Conservation (phyloP, 805 yeast species). For the Ogataea saltuana region DNA sequence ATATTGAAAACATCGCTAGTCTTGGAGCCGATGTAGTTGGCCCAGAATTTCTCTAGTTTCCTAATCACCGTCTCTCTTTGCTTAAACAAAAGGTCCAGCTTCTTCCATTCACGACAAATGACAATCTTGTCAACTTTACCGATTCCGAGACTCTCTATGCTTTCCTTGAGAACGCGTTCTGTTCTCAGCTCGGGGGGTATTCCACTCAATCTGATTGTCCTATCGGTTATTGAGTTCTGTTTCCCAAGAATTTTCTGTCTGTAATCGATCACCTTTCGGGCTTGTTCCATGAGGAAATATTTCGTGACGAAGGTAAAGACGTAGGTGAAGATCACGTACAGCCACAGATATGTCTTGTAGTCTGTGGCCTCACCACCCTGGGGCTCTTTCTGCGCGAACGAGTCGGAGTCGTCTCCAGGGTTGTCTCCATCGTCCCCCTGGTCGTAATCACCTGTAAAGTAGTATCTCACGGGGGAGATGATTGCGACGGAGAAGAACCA, state of each 20-base stretch:
- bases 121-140: conserved; percentile 78
- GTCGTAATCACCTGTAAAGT: conserved; percentile 79
- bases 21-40: conserved; percentile 56
- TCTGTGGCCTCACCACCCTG: conserved; percentile 31
- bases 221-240: conserved; percentile 86
- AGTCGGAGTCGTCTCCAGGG: conserved; percentile 31
- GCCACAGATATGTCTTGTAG: conserved; percentile 69
- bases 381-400: conserved; percentile 2
- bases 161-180: conserved; percentile 66
- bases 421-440: conserved; percentile 48
- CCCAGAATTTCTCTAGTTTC: conserved; percentile 71
- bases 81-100: conserved; percentile 63
- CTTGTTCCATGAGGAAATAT: conserved; percentile 62
- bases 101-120: conserved; percentile 86
- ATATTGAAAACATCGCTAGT: conserved; percentile 25
- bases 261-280: conserved; percentile 69
- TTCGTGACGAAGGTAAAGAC: conserved; percentile 73
- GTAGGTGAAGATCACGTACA: conserved; percentile 85
- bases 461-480: conserved; percentile 82
- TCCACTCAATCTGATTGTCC: conserved; percentile 86
- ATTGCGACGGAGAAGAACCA: conserved; percentile 69
- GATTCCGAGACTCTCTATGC: conserved; percentile 74
- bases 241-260: conserved; percentile 82
- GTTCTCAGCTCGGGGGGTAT: conserved; percentile 81
- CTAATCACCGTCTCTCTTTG: conserved; percentile 54